Evolutionary conservation across 2,329 filamentous ascomycete genomes (phyloP), one percentile per base, ranked within the genome.

Genomic region (Chaetomiaceae sp.): DNA sequence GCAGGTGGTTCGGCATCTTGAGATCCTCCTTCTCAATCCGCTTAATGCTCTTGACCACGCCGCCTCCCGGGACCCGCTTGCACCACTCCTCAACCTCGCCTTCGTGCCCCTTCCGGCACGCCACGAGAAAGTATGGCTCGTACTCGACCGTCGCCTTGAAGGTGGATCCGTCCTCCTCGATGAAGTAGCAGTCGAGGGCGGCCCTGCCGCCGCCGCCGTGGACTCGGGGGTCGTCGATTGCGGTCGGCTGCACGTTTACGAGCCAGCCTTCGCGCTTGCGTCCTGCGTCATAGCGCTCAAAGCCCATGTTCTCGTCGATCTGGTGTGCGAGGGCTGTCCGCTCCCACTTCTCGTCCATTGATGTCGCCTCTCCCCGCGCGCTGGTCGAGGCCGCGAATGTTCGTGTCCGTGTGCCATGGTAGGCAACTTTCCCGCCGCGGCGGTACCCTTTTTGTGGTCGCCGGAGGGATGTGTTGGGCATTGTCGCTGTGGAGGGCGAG

Each of bases 91-190:
- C 95, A 2, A 96, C 94, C 71, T 99, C 95, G 47, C 83, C 81
- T 73, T 99, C 95, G 64, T 84, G 85, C 7, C 91, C 89, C 66
- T 86, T 88, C 70, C 91, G 94, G 48, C 91, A 89, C 0, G 91
- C 92, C 49, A 99, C 83, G 56, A 99, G 73, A 64, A 99, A 96
- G 74, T 99, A 99, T 0, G 94, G 94, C 63, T 97, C 91, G 69
- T 96, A 97, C 73, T 96, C 90, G 60, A 99, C 75, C 0, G 91
- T 96, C 11, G 94, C 91, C 70, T 99, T 99, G 79, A 99, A 99
- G 5, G 88, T 92, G 45, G 85, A 83, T 14, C 89, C 81, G 64
- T 95, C 88, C 54, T 92, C 89, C 64, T 91, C 89, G 55, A 99
- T 87, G 72, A 99, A 99, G 75, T 96, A 99, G 72, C 91, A 96